These are phyloP conservation scores for Vitis vinifera DNA, from an alignment of 164 flowering plant genomes.

Conservation along the genomic window DNA sequence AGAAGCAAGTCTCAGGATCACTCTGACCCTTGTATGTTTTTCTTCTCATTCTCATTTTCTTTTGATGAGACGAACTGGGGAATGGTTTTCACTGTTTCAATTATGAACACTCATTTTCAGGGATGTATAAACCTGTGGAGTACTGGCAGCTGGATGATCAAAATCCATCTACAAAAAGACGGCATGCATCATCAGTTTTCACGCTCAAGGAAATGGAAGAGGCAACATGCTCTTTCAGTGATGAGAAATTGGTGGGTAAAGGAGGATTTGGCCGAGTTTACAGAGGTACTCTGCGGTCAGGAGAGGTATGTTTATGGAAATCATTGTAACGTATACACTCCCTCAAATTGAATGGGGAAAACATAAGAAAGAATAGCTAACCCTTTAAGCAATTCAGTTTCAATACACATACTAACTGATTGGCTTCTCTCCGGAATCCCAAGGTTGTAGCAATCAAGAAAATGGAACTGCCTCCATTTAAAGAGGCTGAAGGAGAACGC, in stretches of 20 bases:
- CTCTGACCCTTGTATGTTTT: slow-evolving; percentile 69
- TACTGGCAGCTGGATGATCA: slow-evolving; percentile 73
- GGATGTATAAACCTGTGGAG: slow-evolving; percentile 74
- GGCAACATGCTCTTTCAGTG: slow-evolving; percentile 81
- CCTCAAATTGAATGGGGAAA: not conserved
- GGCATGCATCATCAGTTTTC: slow-evolving; percentile 70
- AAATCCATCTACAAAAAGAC: slow-evolving; percentile 47
- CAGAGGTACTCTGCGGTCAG: slow-evolving; percentile 74
- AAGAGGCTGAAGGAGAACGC: slow-evolving; percentile 90
- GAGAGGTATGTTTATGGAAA: slow-evolving; percentile 59
- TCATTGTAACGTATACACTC: too few species aligned
- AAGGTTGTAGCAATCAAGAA: slow-evolving; percentile 96
- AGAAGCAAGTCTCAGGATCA: slow-evolving; percentile 83
- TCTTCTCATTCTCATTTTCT: slow-evolving; percentile 7
- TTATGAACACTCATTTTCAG: slow-evolving; percentile 31
- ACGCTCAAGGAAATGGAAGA: slow-evolving; percentile 95
- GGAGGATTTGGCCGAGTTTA: slow-evolving; percentile 97
- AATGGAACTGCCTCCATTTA: slow-evolving; percentile 87
- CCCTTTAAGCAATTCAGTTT: not conserved
- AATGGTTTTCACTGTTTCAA: not conserved
- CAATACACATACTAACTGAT: not conserved
- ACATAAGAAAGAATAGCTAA: not conserved
- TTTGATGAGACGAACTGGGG: too few species aligned
- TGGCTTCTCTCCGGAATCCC: not conserved
- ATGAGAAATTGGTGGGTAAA: slow-evolving; percentile 78